Base-by-base conservation (phyloP, 2,329 filamentous ascomycete genomes). In the Aspergillus fijiensis region DNA sequence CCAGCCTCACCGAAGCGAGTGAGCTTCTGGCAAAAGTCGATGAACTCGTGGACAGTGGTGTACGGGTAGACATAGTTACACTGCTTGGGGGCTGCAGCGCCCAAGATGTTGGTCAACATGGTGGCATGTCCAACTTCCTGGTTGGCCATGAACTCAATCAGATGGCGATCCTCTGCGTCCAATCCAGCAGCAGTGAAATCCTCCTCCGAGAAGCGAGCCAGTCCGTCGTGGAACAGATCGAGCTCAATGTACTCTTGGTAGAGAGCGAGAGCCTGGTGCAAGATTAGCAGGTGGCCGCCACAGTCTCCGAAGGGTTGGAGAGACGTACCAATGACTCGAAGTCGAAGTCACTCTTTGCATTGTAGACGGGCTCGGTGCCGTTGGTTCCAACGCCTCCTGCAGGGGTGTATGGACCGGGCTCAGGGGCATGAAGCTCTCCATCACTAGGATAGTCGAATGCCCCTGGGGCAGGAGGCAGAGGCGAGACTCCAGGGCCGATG, bases 231-330 rank as follows among this genome's bases (percentile, higher is more conserved):
- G 82, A 95, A 95, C 14, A 92, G 82, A 71, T 95, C 91, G 1
- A 95, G 81, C 76, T 95, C 90, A 57, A 94, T 92, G 84, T 86
- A 95, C 75, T 95, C 91, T 68, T 92, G 89, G 71, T 94, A 93
- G 0, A 94, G 79, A 12, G 84, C 89, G 12, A 95, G 80, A 0
- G 87, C 84, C 76, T 79, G 49, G 9, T 19, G 3, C 1, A 3
- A 3, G 12, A 21, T 65, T 49, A 60, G 50, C 55, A 57, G 60
- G 29, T 52, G 23, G n/a, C 23, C 10, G 19, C 19, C 19, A 19
- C 11, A 12, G 6, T 9, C 5, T 9, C 25, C 55, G 42, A 12
- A 58, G 49, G 3, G 57, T 23, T 19, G 10, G 6, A 4, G 2
- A 45, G 39, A 65, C 73, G 49, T 69, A 79, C 76, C 63, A 95